These are phyloP conservation scores for Cerioporus squamosus DNA, from an alignment of 1,284 basidiomycete genomes.

Conservation along the genomic window DNA sequence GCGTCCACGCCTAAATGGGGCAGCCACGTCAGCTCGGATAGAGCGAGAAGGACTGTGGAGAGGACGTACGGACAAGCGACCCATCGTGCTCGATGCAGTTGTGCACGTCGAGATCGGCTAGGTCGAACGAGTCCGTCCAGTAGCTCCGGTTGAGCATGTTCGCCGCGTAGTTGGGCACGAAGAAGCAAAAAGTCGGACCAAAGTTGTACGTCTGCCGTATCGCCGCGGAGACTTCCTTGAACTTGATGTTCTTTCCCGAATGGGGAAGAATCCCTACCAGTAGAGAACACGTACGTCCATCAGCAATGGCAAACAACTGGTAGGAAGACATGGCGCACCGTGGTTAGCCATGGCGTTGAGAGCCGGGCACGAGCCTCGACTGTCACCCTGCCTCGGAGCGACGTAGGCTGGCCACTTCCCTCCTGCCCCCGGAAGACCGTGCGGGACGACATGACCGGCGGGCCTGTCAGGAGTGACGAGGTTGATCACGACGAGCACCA, in stretches of 20 bases:
- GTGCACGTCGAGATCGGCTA: conserved; percentile 67
- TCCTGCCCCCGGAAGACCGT: conserved; percentile 59
- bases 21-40: not conserved
- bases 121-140: conserved; percentile 58
- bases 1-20: conserved; percentile 9
- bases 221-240: conserved; percentile 52
- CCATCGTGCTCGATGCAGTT: conserved; percentile 82
- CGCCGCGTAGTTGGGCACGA: conserved; percentile 63
- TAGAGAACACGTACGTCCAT: not conserved
- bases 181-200: conserved; percentile 64
- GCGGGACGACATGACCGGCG: conserved; percentile 56
- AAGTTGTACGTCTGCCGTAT: conserved; percentile 71
- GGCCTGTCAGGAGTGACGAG: conserved; percentile 52
- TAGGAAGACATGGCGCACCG: conserved; percentile 44
- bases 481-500: conserved; percentile 57
- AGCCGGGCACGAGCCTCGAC: conserved; percentile 70
- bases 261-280: conserved; percentile 66
- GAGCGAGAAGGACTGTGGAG: not conserved
- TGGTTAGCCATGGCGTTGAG: conserved; percentile 80
- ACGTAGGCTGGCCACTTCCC: conserved; percentile 73
- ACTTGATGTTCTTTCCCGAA: conserved; percentile 67
- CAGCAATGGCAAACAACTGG: too few relatives aligned
- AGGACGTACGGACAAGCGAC: conserved; percentile 59
- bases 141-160: conserved; percentile 59
- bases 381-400: conserved; percentile 61